Evolutionary conservation across 148 eudicot genomes (phyloP).

Genomic region (Cornus kousa): DNA sequence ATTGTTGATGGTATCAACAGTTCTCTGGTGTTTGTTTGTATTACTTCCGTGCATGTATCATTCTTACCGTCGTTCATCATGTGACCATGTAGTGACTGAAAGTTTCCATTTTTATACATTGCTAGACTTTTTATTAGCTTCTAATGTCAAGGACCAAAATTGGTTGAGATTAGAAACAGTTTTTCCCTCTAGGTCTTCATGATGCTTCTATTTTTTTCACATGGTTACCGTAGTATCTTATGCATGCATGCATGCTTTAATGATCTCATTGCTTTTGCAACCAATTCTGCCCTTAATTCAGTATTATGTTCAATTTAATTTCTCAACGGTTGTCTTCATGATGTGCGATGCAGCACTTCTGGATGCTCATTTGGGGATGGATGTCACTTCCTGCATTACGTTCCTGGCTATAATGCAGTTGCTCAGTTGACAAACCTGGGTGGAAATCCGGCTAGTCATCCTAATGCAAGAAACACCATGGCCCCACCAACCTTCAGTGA

Average conservation of each 20-base stretch:
- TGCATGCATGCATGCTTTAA: background rate
- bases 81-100: too few relatives aligned
- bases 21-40: background rate
- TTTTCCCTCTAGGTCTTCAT: too few relatives aligned
- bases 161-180: too few relatives aligned
- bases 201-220: too few relatives aligned
- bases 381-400: conserved; percentile 16
- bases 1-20: background rate
- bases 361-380: conserved; percentile 19
- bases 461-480: background rate
- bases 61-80: background rate
- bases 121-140: too few relatives aligned
- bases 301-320: background rate
- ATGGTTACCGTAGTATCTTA: too few relatives aligned
- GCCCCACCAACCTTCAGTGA: conserved; percentile 10
- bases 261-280: background rate
- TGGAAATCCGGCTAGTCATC: background rate
- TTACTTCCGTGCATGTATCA: background rate
- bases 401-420: conserved; percentile 15
- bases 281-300: background rate
- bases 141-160: too few relatives aligned
- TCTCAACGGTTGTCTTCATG: background rate
- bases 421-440: conserved; percentile 18
- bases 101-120: too few relatives aligned
- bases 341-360: conserved; percentile 16